Percentiles rank a stretch among this genome's conserved stretches.
Conservation (phyloP, 768 basidiomycete genomes). For the Hygrophoropsis aurantiaca region DNA sequence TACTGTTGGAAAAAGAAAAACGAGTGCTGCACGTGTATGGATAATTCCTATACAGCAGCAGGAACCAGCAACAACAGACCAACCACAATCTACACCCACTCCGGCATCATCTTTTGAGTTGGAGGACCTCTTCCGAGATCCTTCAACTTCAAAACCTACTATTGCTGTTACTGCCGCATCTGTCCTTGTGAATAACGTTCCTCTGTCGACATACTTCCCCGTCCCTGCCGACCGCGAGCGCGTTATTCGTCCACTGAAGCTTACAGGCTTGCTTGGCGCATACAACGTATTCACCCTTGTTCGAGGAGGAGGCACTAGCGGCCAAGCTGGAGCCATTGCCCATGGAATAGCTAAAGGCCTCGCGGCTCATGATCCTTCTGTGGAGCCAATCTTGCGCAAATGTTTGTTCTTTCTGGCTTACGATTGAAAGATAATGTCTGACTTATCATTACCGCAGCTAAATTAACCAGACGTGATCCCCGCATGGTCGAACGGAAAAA, state of each 20-base stretch:
- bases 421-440: not conserved
- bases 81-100: not conserved
- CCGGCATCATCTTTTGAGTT: not conserved
- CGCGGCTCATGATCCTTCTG: slow-evolving; percentile 65
- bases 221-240: slow-evolving; percentile 75
- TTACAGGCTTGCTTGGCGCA: slow-evolving; percentile 81
- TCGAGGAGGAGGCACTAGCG: slow-evolving; percentile 86
- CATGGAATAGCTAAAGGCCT: slow-evolving; percentile 77
- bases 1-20: slow-evolving; percentile 85
- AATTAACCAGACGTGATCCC: slow-evolving; percentile 86
- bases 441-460: slow-evolving; percentile 48
- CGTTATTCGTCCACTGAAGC: slow-evolving; percentile 78
- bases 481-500: slow-evolving; percentile 99
- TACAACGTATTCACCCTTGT: slow-evolving; percentile 78
- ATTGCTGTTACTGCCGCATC: slow-evolving; percentile 51
- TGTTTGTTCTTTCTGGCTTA: slow-evolving; percentile 46
- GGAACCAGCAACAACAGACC: slow-evolving; percentile 6
- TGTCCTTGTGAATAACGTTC: slow-evolving; percentile 83
- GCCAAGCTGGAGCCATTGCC: slow-evolving; percentile 87
- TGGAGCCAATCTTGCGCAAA: slow-evolving; percentile 65
- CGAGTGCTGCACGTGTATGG: slow-evolving; percentile 90
- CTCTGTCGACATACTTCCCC: slow-evolving; percentile 78
- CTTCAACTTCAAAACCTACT: slow-evolving; percentile 14
- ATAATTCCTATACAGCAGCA: slow-evolving; percentile 61
- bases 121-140: slow-evolving; percentile 6